Conservation (phyloP, 164 flowering plant genomes). For the Sextonia rubra region DNA sequence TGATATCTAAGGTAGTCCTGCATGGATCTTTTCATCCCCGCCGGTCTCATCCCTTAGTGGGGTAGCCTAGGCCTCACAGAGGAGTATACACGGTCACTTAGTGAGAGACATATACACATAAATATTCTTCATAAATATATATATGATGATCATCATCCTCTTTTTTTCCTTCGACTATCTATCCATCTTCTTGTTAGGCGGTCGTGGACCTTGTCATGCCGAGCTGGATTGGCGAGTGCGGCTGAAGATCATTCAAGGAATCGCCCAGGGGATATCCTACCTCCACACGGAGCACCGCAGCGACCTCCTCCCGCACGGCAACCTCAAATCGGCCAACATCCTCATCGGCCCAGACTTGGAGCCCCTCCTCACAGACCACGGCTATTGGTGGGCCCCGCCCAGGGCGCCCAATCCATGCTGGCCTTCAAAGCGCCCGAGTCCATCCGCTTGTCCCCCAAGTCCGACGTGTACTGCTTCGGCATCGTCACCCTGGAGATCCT, state of each 20-base stretch:
- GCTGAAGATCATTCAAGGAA: slow-evolving; percentile 64
- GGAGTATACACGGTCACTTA: too few relatives aligned
- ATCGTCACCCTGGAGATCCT: slow-evolving; percentile 75
- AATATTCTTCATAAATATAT: too few relatives aligned
- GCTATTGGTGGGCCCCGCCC: slow-evolving; percentile 42
- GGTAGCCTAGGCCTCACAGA: too few relatives aligned
- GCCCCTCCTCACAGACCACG: slow-evolving; percentile 65
- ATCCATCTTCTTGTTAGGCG: slow-evolving; percentile 41
- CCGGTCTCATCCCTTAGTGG: too few relatives aligned
- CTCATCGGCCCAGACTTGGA: slow-evolving; percentile 46
- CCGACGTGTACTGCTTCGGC: slow-evolving; percentile 82
- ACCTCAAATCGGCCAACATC: slow-evolving; percentile 87
- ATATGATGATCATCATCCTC: too few relatives aligned
- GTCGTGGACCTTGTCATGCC: slow-evolving; percentile 50
- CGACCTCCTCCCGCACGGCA: slow-evolving; percentile 71
- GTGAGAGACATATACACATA: too few relatives aligned
- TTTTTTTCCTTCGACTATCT: not conserved
- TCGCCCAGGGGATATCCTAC: slow-evolving; percentile 61
- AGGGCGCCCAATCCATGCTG: slow-evolving; percentile 49
- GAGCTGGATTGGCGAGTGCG: slow-evolving; percentile 71
- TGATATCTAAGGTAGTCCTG: too few relatives aligned
- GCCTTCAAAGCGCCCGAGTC: slow-evolving; percentile 71
- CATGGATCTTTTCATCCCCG: too few relatives aligned
- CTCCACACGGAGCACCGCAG: slow-evolving; percentile 52
- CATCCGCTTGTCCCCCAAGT: slow-evolving; percentile 44